Percentiles rank a stretch among this genome's conserved stretches.
Conservation (phyloP, 1,284 basidiomycete genomes). For the Sphagnurus paluster region DNA sequence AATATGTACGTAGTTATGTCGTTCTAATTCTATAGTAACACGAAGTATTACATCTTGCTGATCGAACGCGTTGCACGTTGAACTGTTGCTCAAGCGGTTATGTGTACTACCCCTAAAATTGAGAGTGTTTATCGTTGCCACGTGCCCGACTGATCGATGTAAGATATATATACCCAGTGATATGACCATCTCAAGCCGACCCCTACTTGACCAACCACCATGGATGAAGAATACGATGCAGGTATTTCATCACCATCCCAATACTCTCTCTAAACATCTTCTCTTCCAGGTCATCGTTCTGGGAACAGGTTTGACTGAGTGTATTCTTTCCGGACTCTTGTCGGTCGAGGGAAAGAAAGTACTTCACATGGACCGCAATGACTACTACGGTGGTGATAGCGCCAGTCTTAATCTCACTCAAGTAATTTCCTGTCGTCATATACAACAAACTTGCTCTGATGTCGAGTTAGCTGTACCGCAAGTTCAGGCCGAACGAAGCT, state of each 20-base stretch:
- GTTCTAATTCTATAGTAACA: constrained; percentile 2
- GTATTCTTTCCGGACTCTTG: constrained; percentile 94
- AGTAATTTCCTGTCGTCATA: constrained; percentile 44
- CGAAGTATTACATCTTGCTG: neutral
- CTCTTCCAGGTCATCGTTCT: constrained; percentile 81
- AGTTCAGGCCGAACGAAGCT: constrained; percentile 82
- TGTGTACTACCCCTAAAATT: no score
- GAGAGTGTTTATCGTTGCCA: constrained; percentile 9
- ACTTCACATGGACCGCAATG: constrained; percentile 98
- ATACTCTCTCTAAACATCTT: constrained; percentile 17
- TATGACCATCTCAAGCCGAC: constrained; percentile 6
- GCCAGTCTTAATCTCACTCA: constrained; percentile 97
- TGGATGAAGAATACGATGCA: constrained; percentile 93
- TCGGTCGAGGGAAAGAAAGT: constrained; percentile 99
- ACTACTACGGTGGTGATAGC: constrained; percentile 98
- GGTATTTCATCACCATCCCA: constrained; percentile 23
- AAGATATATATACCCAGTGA: constrained; percentile 12
- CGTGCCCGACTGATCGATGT: constrained; percentile 19
- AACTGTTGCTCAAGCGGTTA: no score
- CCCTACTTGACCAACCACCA: constrained; percentile 36
- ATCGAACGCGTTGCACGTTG: no score
- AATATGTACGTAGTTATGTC: constrained; percentile 10
- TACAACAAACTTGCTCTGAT: neutral
- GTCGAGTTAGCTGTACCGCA: constrained; percentile 83
- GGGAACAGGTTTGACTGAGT: constrained; percentile 97